Conservation (phyloP, 148 eudicot genomes). For the Rhododendron henanense region DNA sequence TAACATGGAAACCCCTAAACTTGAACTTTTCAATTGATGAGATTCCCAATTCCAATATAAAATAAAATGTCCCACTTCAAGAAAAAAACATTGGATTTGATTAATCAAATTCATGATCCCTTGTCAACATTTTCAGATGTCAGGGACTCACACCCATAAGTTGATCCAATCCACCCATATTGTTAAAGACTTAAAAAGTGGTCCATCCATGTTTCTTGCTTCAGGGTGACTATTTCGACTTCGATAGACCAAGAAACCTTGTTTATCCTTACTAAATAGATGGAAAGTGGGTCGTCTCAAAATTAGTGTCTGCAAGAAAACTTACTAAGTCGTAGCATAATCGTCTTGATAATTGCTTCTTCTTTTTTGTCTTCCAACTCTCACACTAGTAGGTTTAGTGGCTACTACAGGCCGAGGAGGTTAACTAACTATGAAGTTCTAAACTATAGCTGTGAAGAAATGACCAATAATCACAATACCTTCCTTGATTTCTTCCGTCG, state of each 20-base stretch:
- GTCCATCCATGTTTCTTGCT: too few species aligned
- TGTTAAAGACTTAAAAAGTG: neutral
- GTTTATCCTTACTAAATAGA: neutral
- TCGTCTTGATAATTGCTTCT: neutral
- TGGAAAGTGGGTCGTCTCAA: neutral
- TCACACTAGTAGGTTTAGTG: neutral
- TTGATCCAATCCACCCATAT: neutral
- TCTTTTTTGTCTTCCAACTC: neutral
- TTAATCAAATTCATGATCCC: neutral
- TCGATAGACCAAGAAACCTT: neutral
- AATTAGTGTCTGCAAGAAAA: neutral
- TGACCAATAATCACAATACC: slow-evolving; percentile 30
- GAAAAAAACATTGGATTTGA: neutral
- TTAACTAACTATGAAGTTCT: neutral
- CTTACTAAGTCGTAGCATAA: neutral
- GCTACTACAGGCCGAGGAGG: neutral
- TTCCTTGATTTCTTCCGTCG: slow-evolving; percentile 47
- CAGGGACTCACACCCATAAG: neutral
- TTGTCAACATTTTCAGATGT: neutral
- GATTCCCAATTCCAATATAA: neutral
- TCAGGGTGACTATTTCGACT: neutral
- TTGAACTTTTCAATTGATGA: neutral
- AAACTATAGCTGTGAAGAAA: neutral
- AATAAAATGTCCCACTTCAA: neutral
- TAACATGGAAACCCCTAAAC: neutral